Conservation (phyloP, 306 rosid genomes). For the Crotalaria pallida region DNA sequence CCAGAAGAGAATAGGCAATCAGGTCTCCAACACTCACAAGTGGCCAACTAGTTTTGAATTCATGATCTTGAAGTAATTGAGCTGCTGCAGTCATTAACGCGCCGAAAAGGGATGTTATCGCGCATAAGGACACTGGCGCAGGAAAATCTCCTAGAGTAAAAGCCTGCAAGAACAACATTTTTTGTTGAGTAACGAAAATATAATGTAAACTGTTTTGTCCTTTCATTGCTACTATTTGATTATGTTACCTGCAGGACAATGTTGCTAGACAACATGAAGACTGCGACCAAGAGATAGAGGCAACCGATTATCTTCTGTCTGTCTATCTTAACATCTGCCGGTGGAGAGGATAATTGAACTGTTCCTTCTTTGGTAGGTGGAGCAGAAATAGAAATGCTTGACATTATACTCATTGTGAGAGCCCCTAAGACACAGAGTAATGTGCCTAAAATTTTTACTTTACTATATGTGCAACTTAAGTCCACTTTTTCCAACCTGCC, state of each 20-base stretch:
- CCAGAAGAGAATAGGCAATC: constrained; percentile 54
- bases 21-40: constrained; percentile 33
- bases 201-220: neutral
- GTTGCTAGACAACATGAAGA: constrained; percentile 46
- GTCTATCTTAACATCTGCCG: constrained; percentile 34
- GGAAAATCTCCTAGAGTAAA: constrained; percentile 60
- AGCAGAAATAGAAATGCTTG: constrained; percentile 27
- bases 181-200: neutral
- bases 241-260: constrained; percentile 64
- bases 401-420: constrained; percentile 70
- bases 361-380: neutral
- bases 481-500: constrained; percentile 79
- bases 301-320: constrained; percentile 55
- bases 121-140: constrained; percentile 68
- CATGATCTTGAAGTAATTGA: constrained; percentile 37
- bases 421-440: constrained; percentile 73
- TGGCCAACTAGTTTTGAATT: constrained; percentile 42
- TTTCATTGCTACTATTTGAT: neutral
- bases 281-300: constrained; percentile 56
- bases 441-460: constrained; percentile 74
- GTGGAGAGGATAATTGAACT: neutral
- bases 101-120: constrained; percentile 57
- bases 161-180: constrained; percentile 38
- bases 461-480: constrained; percentile 65
- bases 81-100: constrained; percentile 34